phyloP scores from a whole-genome alignment of 495 filamentous ascomycete genomes.

The Tuber brumale region DNA sequence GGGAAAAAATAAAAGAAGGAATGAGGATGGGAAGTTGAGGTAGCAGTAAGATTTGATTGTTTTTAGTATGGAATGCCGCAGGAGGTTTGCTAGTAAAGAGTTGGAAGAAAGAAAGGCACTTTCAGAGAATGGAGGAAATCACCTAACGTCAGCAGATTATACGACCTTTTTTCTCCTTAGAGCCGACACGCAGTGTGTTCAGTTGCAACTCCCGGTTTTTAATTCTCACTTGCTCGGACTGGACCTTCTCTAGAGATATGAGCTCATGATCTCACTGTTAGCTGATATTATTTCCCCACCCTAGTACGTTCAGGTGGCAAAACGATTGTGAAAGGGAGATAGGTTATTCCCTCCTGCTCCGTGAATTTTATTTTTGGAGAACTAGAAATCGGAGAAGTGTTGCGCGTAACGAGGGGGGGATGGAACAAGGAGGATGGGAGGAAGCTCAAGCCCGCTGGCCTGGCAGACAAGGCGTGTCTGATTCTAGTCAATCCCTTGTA shows the following conservation, averaged over 20 bases:
- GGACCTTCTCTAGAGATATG: conserved; percentile 4
- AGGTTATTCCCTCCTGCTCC: neutral
- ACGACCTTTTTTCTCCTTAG: conserved; percentile 14
- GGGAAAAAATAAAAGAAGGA: conserved; percentile 16
- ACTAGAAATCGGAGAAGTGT: neutral
- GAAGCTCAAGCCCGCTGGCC: neutral
- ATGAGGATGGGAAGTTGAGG: conserved; percentile 21
- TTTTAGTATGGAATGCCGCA: neutral
- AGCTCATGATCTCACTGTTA: conserved; percentile 19
- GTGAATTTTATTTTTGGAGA: neutral
- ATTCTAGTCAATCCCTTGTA: neutral
- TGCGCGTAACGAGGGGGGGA: neutral
- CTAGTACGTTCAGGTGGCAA: neutral
- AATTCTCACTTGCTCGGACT: neutral
- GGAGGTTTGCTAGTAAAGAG: neutral
- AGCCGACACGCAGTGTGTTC: neutral
- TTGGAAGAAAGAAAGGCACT: conserved; percentile 8
- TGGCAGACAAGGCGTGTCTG: neutral
- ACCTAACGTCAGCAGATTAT: conserved; percentile 33
- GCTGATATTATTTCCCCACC: conserved; percentile 15
- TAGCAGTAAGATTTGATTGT: conserved; percentile 8
- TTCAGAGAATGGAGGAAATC: conserved; percentile 28
- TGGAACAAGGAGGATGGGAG: neutral
- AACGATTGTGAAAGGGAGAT: neutral
- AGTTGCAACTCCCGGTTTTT: neutral